A percentile compares a stretch with the other conserved stretches of the same genome.
Conservation (phyloP, 2,329 filamentous ascomycete genomes). For the Rutstroemia sydowiana region DNA sequence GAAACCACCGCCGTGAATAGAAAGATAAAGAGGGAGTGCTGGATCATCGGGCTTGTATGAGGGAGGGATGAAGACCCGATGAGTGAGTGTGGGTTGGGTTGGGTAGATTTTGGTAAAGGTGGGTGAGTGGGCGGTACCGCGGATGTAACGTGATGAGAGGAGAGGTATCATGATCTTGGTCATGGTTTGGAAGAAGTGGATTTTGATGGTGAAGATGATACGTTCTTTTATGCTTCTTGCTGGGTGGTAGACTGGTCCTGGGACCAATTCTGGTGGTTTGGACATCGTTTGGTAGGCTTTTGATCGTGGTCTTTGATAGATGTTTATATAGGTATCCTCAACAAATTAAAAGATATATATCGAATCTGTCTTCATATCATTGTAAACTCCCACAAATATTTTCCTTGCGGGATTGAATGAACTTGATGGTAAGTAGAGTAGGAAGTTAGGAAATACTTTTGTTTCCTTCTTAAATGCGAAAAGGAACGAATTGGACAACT, state of each 20-base stretch:
- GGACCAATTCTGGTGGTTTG: not conserved
- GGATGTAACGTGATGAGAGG: not conserved
- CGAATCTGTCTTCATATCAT: too few relatives aligned
- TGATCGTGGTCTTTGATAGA: not conserved
- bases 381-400: too few relatives aligned
- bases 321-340: not conserved
- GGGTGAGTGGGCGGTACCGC: not conserved
- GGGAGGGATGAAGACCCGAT: conserved; percentile 5
- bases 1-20: conserved; percentile 46
- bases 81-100: conserved; percentile 3
- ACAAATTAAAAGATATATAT: too few relatives aligned
- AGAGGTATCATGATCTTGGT: not conserved
- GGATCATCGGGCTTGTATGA: conserved; percentile 2
- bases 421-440: too few relatives aligned
- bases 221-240: not conserved
- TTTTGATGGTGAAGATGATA: not conserved
- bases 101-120: conserved; percentile 9
- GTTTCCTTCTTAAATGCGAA: too few relatives aligned
- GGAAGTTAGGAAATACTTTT: too few relatives aligned
- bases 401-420: too few relatives aligned
- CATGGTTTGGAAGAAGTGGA: not conserved
- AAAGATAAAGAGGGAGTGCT: conserved; percentile 31
- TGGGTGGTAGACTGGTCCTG: not conserved
- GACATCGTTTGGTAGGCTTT: not conserved
- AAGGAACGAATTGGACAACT: too few relatives aligned